A percentile compares a stretch with the other conserved stretches of the same genome.
Conservation (phyloP, 1,284 basidiomycete genomes). For the Cutaneotrichosporon sp. region DNA sequence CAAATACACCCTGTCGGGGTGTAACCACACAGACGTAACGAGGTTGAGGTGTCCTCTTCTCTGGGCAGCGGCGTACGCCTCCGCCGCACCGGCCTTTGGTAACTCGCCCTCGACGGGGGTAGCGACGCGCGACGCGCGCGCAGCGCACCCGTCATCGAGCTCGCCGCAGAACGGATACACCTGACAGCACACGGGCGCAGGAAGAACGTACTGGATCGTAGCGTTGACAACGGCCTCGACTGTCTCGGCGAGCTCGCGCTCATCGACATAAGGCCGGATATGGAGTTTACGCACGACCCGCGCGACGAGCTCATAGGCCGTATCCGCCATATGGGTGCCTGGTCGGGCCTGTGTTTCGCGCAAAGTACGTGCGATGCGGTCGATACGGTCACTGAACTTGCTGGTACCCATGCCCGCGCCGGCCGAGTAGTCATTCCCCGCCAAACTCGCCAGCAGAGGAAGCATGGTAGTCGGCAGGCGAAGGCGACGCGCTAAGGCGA, state of each 20-base stretch:
- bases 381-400: constrained; percentile 39
- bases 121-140: constrained; percentile 4
- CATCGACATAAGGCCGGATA: constrained; percentile 31
- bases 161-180: constrained; percentile 53
- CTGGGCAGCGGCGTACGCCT: constrained; percentile 36
- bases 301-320: constrained; percentile 38
- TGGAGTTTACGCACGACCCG: constrained; percentile 42
- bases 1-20: constrained; percentile 42
- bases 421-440: constrained; percentile 78
- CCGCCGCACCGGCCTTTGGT: too few species aligned
- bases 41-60: constrained; percentile 31
- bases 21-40: constrained; percentile 38
- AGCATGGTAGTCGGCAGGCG: constrained; percentile 69
- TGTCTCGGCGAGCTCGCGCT: constrained; percentile 28
- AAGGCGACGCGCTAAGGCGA: constrained; percentile 64
- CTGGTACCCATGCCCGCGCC: constrained; percentile 40
- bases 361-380: constrained; percentile 48
- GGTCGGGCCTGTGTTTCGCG: constrained; percentile 36
- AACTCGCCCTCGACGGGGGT: background rate
- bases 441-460: constrained; percentile 77
- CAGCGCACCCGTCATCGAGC: constrained; percentile 27
- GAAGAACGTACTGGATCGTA: constrained; percentile 50
- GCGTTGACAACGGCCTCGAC: constrained; percentile 49
- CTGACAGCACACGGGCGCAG: constrained; percentile 37
- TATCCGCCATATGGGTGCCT: constrained; percentile 30